Conservation (phyloP, 805 yeast genomes). For the Cyberlindnera meyerae region DNA sequence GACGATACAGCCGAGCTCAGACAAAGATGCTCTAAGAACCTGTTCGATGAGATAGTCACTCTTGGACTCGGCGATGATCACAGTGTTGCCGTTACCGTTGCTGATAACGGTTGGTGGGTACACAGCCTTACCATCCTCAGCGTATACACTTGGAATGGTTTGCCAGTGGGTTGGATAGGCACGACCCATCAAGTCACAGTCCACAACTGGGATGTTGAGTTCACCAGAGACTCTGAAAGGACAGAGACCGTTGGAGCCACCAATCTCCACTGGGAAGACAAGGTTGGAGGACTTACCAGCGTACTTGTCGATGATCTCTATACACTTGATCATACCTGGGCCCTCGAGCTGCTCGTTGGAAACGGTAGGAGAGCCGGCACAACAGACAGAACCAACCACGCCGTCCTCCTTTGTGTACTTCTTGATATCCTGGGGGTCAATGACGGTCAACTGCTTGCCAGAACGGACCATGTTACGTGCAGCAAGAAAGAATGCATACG, state of each 20-base stretch:
- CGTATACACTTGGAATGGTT: slow-evolving; percentile 24
- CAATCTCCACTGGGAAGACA: slow-evolving; percentile 37
- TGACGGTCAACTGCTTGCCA: slow-evolving; percentile 34
- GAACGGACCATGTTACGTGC: slow-evolving; percentile 29
- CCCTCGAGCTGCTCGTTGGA: slow-evolving; percentile 31
- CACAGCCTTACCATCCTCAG: slow-evolving; percentile 20
- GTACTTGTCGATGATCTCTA: slow-evolving; percentile 28
- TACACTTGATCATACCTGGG: slow-evolving; percentile 25
- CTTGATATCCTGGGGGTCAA: slow-evolving; percentile 20
- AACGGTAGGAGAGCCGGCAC: slow-evolving; percentile 22
- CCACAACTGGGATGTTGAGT: slow-evolving; percentile 32
- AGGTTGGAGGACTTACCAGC: slow-evolving; percentile 29
- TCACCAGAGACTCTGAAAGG: slow-evolving; percentile 23
- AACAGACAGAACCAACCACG: slow-evolving; percentile 29
- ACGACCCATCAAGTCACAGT: slow-evolving; percentile 43
- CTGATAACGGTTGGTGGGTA: slow-evolving; percentile 28
- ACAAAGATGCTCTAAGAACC: slow-evolving; percentile 36
- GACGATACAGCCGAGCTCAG: slow-evolving; percentile 39
- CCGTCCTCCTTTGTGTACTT: slow-evolving; percentile 19
- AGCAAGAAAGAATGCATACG: slow-evolving; percentile 36
- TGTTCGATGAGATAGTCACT: slow-evolving; percentile 33
- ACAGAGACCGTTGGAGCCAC: slow-evolving; percentile 39
- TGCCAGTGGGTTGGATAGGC: slow-evolving; percentile 44
- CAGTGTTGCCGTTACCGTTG: slow-evolving; percentile 40
- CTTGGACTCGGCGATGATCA: slow-evolving; percentile 30